Percentiles rank a stretch among this genome's conserved stretches.
These are phyloP conservation scores for Acacia acuminata DNA, from an alignment of 306 rosid genomes.

Conservation along the genomic window DNA sequence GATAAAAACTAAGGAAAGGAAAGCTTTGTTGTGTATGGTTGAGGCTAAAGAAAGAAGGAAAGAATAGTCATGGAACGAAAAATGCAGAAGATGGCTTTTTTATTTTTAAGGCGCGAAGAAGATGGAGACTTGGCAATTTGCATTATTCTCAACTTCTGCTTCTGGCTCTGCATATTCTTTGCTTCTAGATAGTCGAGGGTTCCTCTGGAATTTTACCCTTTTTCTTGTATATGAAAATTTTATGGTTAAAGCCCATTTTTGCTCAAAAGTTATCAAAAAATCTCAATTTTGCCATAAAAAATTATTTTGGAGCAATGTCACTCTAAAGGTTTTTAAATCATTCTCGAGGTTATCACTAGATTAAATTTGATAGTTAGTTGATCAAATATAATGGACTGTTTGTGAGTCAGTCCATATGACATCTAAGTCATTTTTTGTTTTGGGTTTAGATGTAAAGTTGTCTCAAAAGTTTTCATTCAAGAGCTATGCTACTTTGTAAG, in stretches of 20 bases:
- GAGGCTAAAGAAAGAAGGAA: neutral
- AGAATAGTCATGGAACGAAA: neutral
- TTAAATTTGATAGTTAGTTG: too few relatives aligned
- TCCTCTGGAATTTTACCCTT: neutral
- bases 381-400: too few relatives aligned
- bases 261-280: too few relatives aligned
- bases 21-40: neutral
- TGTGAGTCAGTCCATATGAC: too few relatives aligned
- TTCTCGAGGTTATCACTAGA: too few relatives aligned
- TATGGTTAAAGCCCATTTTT: too few relatives aligned
- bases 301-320: too few relatives aligned
- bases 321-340: too few relatives aligned
- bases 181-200: neutral
- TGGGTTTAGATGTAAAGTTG: too few relatives aligned
- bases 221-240: neutral
- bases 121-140: neutral
- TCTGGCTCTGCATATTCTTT: neutral
- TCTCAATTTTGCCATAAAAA: too few relatives aligned
- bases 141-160: neutral
- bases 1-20: neutral
- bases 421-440: fast-evolving
- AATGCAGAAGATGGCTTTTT: neutral
- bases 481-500: too few relatives aligned
- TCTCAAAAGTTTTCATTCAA: too few relatives aligned
- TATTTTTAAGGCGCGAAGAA: neutral